Conservation (phyloP, 1,284 basidiomycete genomes). For the Boletellus sp. region DNA sequence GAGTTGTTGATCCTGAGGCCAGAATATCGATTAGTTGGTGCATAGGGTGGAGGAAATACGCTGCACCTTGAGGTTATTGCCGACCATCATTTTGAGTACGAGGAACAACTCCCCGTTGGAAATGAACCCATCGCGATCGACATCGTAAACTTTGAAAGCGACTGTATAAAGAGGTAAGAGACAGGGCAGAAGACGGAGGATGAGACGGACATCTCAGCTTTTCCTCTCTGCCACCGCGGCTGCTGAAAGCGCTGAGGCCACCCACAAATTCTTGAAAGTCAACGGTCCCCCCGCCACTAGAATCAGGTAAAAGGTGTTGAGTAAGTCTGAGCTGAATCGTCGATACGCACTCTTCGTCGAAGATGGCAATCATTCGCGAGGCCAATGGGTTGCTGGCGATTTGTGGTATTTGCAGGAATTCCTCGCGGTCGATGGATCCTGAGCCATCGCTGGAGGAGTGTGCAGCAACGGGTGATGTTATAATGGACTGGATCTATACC, state of each 20-base stretch:
- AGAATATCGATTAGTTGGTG: background rate
- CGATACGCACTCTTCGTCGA: slow-evolving; percentile 90
- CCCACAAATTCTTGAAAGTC: slow-evolving; percentile 99
- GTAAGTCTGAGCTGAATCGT: slow-evolving; percentile 2
- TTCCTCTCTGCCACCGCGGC: slow-evolving; percentile 92
- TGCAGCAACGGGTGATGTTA: background rate
- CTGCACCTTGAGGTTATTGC: slow-evolving; percentile 90
- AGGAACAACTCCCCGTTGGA: slow-evolving; percentile 99
- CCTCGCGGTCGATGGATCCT: slow-evolving; percentile 96
- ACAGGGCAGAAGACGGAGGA: slow-evolving; percentile 12
- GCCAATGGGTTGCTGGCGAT: slow-evolving; percentile 98
- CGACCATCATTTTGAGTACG: slow-evolving; percentile 99
- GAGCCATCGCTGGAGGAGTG: slow-evolving; percentile 73
- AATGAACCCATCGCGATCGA: slow-evolving; percentile 95
- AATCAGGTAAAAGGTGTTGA: background rate
- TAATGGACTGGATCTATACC: slow-evolving; percentile 38
- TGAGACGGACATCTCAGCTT: slow-evolving; percentile 85
- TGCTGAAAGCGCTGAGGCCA: slow-evolving; percentile 95
- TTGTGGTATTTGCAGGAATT: slow-evolving; percentile 98
- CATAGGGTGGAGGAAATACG: background rate
- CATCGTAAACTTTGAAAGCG: slow-evolving; percentile 98
- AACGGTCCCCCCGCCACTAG: slow-evolving; percentile 92
- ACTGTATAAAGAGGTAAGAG: slow-evolving; percentile 46
- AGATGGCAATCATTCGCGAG: slow-evolving; percentile 97
- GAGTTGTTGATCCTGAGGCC: slow-evolving; percentile 85